These are phyloP conservation scores for Gilbertella persicaria DNA, from an alignment of 371 early-diverging fungal species.

Conservation along the genomic window DNA sequence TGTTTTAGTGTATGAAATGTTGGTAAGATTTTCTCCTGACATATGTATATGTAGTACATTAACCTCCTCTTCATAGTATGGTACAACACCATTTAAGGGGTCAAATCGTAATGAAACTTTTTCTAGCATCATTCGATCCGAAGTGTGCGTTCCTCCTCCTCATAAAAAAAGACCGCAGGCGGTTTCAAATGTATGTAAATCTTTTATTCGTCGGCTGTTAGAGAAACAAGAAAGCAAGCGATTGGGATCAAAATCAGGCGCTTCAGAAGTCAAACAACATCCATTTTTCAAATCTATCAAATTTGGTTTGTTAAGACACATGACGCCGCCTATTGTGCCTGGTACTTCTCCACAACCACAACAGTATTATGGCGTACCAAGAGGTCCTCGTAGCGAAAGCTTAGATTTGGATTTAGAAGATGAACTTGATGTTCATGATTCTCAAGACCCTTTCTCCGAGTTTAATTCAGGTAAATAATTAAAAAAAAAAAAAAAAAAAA, in stretches of 20 bases:
- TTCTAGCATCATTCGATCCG: constrained; percentile 74
- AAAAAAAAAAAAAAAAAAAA: not conserved
- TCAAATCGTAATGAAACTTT: constrained; percentile 82
- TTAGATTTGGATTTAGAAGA: constrained; percentile 56
- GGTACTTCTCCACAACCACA: not conserved
- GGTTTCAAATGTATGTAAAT: constrained; percentile 59
- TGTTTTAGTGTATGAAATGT: constrained; percentile 96
- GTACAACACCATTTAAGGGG: constrained; percentile 92
- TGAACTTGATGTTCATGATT: constrained; percentile 1
- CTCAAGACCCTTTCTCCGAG: constrained; percentile 57
- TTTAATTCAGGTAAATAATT: constrained; percentile 57
- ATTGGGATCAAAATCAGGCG: constrained; percentile 83
- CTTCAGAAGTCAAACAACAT: constrained; percentile 93
- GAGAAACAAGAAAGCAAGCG: constrained; percentile 80
- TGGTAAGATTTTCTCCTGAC: constrained; percentile 49
- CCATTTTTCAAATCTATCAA: constrained; percentile 87
- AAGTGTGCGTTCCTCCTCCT: constrained; percentile 65
- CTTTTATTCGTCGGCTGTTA: constrained; percentile 74
- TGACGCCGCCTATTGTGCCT: constrained; percentile 89
- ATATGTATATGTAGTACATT: not conserved
- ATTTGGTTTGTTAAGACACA: constrained; percentile 86
- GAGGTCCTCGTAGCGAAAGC: constrained; percentile 51
- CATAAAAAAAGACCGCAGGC: constrained; percentile 27
- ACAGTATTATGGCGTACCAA: constrained; percentile 16
- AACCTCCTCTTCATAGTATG: constrained; percentile 55